A percentile compares a stretch with the other conserved stretches of the same genome.
Conservation (phyloP, 495 filamentous ascomycete species). For the Lichenothelia convexa region DNA sequence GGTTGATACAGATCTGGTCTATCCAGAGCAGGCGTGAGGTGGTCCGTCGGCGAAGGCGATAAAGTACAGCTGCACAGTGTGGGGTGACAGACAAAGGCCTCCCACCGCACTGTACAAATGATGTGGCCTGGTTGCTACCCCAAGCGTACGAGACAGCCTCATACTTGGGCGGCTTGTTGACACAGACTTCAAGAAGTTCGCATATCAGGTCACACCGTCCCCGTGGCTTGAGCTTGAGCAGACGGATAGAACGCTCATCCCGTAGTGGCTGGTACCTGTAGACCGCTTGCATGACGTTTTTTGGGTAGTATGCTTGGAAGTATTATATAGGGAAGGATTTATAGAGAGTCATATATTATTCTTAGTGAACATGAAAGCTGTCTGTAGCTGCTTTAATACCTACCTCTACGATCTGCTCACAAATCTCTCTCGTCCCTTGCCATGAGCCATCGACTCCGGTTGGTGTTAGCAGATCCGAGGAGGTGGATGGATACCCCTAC, state of each 20-base stretch:
- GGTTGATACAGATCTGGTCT: constrained; percentile 20
- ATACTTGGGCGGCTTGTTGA: neutral
- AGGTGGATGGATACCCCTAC: too few relatives aligned
- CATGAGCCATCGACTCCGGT: too few relatives aligned
- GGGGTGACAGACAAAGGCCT: neutral
- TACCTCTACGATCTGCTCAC: too few relatives aligned
- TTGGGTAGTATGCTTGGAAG: neutral
- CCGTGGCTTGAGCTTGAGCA: neutral
- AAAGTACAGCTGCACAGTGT: neutral
- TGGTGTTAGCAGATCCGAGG: too few relatives aligned
- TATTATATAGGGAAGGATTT: too few relatives aligned
- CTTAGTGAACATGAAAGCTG: too few relatives aligned
- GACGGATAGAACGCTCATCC: neutral
- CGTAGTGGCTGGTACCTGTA: neutral
- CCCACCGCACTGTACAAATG: neutral
- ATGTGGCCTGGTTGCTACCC: neutral
- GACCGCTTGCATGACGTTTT: neutral
- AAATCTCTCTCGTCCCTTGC: too few relatives aligned
- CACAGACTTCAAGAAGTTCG: neutral
- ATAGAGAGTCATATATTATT: too few relatives aligned
- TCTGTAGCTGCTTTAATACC: too few relatives aligned
- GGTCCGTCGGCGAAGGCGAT: neutral
- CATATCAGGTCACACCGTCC: neutral
- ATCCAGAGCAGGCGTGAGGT: constrained; percentile 10
- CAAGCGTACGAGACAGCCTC: neutral